Percentiles rank a stretch among this genome's conserved stretches.
phyloP scores from a whole-genome alignment of 192 early-diverging fungal species.

The Pilaira anomala region DNA sequence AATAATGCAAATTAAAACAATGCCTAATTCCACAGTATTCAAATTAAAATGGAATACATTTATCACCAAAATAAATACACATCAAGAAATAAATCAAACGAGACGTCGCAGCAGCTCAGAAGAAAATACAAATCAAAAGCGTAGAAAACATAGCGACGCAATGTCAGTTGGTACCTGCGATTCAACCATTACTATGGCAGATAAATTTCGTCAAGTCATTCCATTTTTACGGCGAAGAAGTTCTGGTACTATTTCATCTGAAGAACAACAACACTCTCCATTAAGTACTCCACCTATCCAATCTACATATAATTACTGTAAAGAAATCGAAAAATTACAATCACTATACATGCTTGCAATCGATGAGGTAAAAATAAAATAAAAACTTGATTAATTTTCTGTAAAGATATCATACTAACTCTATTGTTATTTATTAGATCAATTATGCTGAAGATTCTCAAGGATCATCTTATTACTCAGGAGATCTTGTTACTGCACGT shows the following conservation, averaged over 20 bases:
- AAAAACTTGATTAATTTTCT: background rate
- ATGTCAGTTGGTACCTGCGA: constrained; percentile 13
- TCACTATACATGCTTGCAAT: constrained; percentile 4
- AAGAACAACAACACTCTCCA: background rate
- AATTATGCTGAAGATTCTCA: constrained; percentile 18
- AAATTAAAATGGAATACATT: constrained; percentile 15
- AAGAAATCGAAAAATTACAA: constrained; percentile 10
- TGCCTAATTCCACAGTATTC: constrained; percentile 10
- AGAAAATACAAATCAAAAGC: background rate
- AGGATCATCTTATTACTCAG: constrained; percentile 16
- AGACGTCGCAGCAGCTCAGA: background rate
- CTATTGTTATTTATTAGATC: background rate
- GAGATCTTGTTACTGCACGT: constrained; percentile 10
- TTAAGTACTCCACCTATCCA: background rate
- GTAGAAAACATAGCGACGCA: constrained; percentile 10
- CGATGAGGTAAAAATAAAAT: constrained; percentile 21
- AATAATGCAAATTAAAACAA: constrained; percentile 9
- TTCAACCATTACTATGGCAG: constrained; percentile 4
- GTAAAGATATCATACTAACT: background rate
- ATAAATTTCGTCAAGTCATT: constrained; percentile 15
- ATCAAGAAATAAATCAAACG: background rate
- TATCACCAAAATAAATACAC: background rate
- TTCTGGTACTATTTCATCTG: background rate
- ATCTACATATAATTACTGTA: background rate
- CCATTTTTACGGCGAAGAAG: constrained; percentile 17